Conservation (phyloP, 257 asterid genomes). For the Fraxinus cuspidata region DNA sequence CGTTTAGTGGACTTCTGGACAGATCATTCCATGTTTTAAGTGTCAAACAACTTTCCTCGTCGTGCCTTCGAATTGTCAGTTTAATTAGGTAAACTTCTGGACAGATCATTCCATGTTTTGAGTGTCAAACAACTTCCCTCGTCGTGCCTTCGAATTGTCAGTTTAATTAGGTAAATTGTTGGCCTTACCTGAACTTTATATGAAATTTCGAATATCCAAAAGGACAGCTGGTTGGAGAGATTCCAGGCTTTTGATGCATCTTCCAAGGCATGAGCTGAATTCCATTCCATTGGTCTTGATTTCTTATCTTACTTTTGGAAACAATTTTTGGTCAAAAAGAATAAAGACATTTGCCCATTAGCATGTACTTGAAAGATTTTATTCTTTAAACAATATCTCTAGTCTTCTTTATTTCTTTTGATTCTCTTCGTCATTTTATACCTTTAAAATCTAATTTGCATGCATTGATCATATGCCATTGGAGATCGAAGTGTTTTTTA, state of each 20-base stretch:
- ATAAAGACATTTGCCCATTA: slow-evolving; percentile 33
- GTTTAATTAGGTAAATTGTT: neutral
- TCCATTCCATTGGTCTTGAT: neutral
- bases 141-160: too few relatives aligned
- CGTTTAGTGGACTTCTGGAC: too few relatives aligned
- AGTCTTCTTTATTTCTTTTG: slow-evolving; percentile 20
- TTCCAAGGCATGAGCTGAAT: slow-evolving; percentile 1
- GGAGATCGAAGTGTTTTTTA: neutral
- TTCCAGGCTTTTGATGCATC: slow-evolving; percentile 20
- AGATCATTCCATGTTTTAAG: too few relatives aligned
- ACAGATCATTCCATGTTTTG: too few relatives aligned
- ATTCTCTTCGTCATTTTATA: neutral
- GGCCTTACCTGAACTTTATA: neutral
- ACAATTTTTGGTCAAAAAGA: slow-evolving; percentile 45
- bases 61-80: too few relatives aligned
- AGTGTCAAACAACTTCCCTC: too few relatives aligned
- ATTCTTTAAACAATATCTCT: slow-evolving; percentile 29
- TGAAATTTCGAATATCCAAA: slow-evolving; percentile 15
- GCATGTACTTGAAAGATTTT: slow-evolving; percentile 43
- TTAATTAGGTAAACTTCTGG: too few relatives aligned
- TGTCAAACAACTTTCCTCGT: too few relatives aligned
- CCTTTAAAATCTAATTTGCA: neutral
- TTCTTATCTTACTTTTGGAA: slow-evolving; percentile 31
- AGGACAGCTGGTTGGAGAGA: slow-evolving; percentile 22
- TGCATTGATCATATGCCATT: neutral